phyloP scores from a whole-genome alignment of 116 monocot genomes.

The Thalassia testudinum region DNA sequence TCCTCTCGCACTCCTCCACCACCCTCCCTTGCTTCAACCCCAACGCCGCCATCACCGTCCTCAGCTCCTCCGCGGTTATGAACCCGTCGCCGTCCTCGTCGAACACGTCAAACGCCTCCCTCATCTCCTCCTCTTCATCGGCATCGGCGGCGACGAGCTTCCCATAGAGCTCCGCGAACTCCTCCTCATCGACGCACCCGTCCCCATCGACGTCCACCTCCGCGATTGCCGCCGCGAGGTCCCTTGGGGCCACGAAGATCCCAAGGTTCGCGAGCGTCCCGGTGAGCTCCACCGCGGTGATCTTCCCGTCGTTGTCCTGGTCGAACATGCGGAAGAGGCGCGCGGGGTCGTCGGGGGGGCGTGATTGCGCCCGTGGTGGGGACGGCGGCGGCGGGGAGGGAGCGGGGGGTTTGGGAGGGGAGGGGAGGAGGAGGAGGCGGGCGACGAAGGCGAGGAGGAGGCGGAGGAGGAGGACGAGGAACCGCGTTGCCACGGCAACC shows the following conservation, averaged over 20 bases:
- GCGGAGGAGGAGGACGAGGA: too few species aligned
- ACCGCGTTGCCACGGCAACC: too few species aligned
- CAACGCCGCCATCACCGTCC: slow-evolving; percentile 19
- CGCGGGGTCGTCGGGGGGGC: neutral
- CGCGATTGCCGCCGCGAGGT: slow-evolving; percentile 15
- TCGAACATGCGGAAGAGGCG: slow-evolving; percentile 6
- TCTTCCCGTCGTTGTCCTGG: slow-evolving; percentile 25
- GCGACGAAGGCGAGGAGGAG: too few species aligned
- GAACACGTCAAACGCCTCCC: slow-evolving; percentile 32
- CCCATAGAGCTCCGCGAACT: slow-evolving; percentile 8
- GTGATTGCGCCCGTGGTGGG: neutral
- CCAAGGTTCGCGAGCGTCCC: slow-evolving; percentile 10
- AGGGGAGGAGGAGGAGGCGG: neutral
- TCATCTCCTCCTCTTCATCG: slow-evolving; percentile 16
- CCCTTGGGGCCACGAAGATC: slow-evolving; percentile 20
- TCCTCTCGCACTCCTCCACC: slow-evolving; percentile 19
- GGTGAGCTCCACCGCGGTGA: slow-evolving; percentile 31
- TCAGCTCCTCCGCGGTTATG: slow-evolving; percentile 37
- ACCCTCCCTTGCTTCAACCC: slow-evolving; percentile 14
- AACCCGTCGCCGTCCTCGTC: slow-evolving; percentile 35
- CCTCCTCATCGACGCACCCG: slow-evolving; percentile 24
- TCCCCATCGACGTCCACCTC: slow-evolving; percentile 21
- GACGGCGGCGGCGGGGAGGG: neutral
- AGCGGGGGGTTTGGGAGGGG: neutral
- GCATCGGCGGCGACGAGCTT: neutral